Percentiles rank a stretch among this genome's conserved stretches.
These are phyloP conservation scores for Tetrapisispora fleetii DNA, from an alignment of 805 yeast species.

Conservation along the genomic window DNA sequence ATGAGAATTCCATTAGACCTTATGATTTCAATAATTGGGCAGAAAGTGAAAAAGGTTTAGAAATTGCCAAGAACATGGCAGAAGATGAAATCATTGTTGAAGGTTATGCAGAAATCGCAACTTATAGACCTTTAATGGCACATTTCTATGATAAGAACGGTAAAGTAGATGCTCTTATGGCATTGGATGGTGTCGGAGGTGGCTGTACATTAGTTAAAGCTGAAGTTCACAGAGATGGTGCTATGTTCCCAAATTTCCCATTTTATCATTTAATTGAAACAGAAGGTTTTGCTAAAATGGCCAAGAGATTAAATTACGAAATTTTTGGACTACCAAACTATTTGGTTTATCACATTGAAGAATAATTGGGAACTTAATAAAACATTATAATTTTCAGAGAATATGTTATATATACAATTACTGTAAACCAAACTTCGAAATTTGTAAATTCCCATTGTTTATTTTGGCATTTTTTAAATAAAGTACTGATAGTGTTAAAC, in stretches of 20 bases:
- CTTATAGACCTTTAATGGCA: constrained; percentile 93
- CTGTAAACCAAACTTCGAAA: no score
- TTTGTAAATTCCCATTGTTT: background rate
- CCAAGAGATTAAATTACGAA: constrained; percentile 83
- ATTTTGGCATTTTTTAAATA: background rate
- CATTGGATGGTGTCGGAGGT: constrained; percentile 95
- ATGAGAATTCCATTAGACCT: constrained; percentile 57
- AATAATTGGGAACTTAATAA: background rate
- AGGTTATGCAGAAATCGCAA: constrained; percentile 88
- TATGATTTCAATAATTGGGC: constrained; percentile 97
- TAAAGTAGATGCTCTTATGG: constrained; percentile 58
- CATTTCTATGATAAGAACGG: constrained; percentile 63
- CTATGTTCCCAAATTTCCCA: constrained; percentile 98
- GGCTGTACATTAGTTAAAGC: constrained; percentile 94
- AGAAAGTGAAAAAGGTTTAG: constrained; percentile 69
- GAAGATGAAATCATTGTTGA: constrained; percentile 93
- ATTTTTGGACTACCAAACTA: constrained; percentile 92
- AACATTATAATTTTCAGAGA: background rate
- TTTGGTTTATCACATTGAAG: constrained; percentile 46
- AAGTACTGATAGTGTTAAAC: background rate
- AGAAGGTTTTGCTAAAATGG: constrained; percentile 98
- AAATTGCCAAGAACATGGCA: constrained; percentile 57
- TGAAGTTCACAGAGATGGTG: constrained; percentile 97
- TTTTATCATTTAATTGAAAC: constrained; percentile 95
- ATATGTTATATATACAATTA: no score